These are phyloP conservation scores for Phytopythium litorale DNA, from an alignment of 352 stramenopile species.

Conservation along the genomic window DNA sequence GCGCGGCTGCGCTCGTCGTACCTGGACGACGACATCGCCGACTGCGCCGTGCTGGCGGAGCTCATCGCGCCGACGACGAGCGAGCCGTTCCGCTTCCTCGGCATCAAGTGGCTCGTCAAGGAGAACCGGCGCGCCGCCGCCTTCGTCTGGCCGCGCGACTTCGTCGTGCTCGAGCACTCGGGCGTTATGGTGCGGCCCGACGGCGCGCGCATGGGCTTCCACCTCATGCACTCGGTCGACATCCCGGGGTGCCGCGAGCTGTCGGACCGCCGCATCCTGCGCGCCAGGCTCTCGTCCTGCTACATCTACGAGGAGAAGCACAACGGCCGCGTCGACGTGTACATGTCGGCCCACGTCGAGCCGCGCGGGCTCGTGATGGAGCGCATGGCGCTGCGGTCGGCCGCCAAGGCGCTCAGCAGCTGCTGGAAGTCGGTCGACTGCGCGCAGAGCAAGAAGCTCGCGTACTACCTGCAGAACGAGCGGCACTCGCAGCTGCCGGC, in stretches of 20 bases:
- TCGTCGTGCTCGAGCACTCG: slow-evolving; percentile 52
- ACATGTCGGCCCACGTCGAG: slow-evolving; percentile 55
- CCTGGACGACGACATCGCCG: slow-evolving; percentile 42
- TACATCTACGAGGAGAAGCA: slow-evolving; percentile 56
- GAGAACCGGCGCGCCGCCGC: slow-evolving; percentile 26
- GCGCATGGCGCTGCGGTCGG: slow-evolving; percentile 34
- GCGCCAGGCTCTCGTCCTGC: slow-evolving; percentile 44
- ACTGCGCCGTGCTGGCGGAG: slow-evolving; percentile 39
- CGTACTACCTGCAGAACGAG: slow-evolving; percentile 44
- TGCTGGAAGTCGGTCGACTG: slow-evolving; percentile 63
- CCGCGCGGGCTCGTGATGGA: slow-evolving; percentile 39
- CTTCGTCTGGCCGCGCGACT: slow-evolving; percentile 44
- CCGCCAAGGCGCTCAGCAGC: slow-evolving; percentile 41
- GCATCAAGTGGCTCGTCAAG: slow-evolving; percentile 58
- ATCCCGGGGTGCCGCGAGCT: slow-evolving; percentile 35
- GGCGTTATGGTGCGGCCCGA: slow-evolving; percentile 44
- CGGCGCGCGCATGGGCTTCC: slow-evolving; percentile 42
- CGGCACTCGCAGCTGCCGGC: slow-evolving; percentile 13
- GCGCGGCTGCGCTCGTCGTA: slow-evolving; percentile 42
- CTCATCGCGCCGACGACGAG: slow-evolving; percentile 31
- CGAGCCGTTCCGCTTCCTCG: slow-evolving; percentile 51
- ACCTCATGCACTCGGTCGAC: slow-evolving; percentile 50
- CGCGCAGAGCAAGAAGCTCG: slow-evolving; percentile 70
- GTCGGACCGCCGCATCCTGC: slow-evolving; percentile 29
- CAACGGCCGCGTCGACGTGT: slow-evolving; percentile 51